Evolutionary conservation across 192 early-diverging fungal genomes (phyloP).

Genomic region (Coemansia sp.): DNA sequence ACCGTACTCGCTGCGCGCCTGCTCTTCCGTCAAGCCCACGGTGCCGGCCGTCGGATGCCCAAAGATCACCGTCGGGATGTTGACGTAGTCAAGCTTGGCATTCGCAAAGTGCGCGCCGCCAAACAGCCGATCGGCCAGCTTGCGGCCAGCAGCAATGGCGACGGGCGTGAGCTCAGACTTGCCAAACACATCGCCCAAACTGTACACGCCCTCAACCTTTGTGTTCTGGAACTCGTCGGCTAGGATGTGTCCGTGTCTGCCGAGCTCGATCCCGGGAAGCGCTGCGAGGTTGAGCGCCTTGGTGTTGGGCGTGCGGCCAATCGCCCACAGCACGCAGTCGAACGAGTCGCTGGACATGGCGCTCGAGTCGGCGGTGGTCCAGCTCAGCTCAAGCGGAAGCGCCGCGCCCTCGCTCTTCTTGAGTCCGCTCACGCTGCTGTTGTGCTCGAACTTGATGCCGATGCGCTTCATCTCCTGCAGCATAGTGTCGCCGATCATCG

Average conservation of each 20-base stretch:
- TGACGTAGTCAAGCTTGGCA: slow-evolving; percentile 86
- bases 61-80: slow-evolving; percentile 96
- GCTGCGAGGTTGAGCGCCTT: slow-evolving; percentile 69
- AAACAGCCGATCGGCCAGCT: slow-evolving; percentile 89
- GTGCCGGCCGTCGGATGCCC: slow-evolving; percentile 88
- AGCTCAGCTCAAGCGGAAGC: slow-evolving; percentile 61
- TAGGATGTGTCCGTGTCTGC: slow-evolving; percentile 71
- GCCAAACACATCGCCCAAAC: slow-evolving; percentile 95
- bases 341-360: slow-evolving; percentile 59
- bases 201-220: slow-evolving; percentile 65
- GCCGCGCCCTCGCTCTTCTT: slow-evolving; percentile 56
- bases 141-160: slow-evolving; percentile 93
- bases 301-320: slow-evolving; percentile 81
- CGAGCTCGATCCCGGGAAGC: slow-evolving; percentile 62
- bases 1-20: slow-evolving; percentile 76
- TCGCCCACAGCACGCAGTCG: slow-evolving; percentile 89
- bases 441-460: slow-evolving; percentile 80
- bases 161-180: slow-evolving; percentile 92
- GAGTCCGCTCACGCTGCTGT: slow-evolving; percentile 64
- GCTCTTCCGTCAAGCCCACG: slow-evolving; percentile 84
- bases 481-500: slow-evolving; percentile 75
- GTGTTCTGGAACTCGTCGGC: slow-evolving; percentile 91
- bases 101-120: slow-evolving; percentile 69
- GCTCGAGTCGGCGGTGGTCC: slow-evolving; percentile 22
- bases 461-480: slow-evolving; percentile 71